Evolutionary conservation across 169 alveolate genomes (phyloP).

Genomic region (Eimeria maxima): DNA sequence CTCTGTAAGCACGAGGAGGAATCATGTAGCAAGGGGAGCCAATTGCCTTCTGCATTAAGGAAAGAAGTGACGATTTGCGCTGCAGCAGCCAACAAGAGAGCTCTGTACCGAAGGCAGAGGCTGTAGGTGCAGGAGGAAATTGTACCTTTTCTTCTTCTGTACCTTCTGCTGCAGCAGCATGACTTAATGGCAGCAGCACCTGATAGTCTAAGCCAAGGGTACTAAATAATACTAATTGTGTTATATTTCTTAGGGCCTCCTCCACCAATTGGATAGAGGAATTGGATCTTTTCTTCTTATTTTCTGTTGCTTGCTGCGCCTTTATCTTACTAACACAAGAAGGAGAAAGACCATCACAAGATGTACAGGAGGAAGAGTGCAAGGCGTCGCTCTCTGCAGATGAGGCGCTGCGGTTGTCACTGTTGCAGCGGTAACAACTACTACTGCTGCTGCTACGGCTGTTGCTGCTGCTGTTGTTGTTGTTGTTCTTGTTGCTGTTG

Average conservation of each 20-base stretch:
- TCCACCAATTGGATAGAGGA: background rate
- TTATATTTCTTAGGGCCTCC: background rate
- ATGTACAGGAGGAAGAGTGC: background rate
- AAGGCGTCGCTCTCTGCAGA: background rate
- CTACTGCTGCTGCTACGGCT: background rate
- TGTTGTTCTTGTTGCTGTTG: background rate
- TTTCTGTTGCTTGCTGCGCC: background rate
- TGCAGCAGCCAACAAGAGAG: slow-evolving; percentile 57
- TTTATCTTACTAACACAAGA: background rate
- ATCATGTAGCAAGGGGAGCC: slow-evolving; percentile 50
- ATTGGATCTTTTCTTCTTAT: background rate
- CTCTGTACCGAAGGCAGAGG: slow-evolving; percentile 44
- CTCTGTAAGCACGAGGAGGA: slow-evolving; percentile 2
- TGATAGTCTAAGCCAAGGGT: slow-evolving; percentile 20
- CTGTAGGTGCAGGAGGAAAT: background rate
- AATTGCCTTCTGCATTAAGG: background rate
- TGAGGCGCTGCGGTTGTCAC: slow-evolving; percentile 3
- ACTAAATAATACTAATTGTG: slow-evolving; percentile 26
- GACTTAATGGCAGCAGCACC: slow-evolving; percentile 13
- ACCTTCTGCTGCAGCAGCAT: background rate
- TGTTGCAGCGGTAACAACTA: background rate
- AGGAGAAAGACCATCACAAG: background rate
- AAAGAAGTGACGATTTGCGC: slow-evolving; percentile 12
- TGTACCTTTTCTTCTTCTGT: background rate
- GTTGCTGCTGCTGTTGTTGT: background rate